A percentile compares a stretch with the other conserved stretches of the same genome.
These are phyloP conservation scores for Aspergillus hortae DNA, from an alignment of 2,329 filamentous ascomycete species.

Conservation along the genomic window DNA sequence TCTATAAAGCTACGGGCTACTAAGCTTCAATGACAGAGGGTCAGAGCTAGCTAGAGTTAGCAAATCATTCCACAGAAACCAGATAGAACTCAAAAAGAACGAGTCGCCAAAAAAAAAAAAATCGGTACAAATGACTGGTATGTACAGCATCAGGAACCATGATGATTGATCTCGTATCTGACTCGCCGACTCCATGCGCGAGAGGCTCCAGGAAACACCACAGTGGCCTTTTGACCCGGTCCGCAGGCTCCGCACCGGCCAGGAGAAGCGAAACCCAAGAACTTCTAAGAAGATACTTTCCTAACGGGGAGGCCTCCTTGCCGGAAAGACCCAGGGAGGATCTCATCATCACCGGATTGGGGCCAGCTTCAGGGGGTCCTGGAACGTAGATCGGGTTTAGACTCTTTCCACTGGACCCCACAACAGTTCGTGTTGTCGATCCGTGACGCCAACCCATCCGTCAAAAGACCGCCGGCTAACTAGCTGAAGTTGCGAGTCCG, in stretches of 20 bases:
- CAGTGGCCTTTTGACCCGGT: background rate
- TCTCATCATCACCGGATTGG: background rate
- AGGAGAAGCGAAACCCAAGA: too few relatives aligned
- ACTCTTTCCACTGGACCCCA: conserved; percentile 11
- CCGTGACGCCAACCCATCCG: conserved; percentile 4
- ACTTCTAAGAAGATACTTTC: background rate
- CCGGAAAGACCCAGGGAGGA: background rate
- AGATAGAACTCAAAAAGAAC: too few relatives aligned
- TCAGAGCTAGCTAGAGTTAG: too few relatives aligned
- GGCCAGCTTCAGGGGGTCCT: conserved; percentile 6
- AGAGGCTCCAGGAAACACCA: background rate
- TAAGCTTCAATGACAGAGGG: too few relatives aligned
- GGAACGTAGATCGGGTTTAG: conserved; percentile 13
- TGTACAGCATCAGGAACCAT: too few relatives aligned
- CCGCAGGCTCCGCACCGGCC: too few relatives aligned
- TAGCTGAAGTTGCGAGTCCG: background rate
- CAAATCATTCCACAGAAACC: too few relatives aligned
- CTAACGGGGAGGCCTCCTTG: background rate
- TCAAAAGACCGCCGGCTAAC: background rate
- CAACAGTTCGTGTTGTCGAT: conserved; percentile 14
- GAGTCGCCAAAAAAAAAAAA: too few relatives aligned
- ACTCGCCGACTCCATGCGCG: too few relatives aligned
- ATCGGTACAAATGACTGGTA: too few relatives aligned
- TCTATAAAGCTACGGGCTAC: too few relatives aligned
- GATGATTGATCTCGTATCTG: too few relatives aligned